Base-by-base conservation (phyloP, 2,329 filamentous ascomycete genomes). In the Cryphonectria naterciae region DNA sequence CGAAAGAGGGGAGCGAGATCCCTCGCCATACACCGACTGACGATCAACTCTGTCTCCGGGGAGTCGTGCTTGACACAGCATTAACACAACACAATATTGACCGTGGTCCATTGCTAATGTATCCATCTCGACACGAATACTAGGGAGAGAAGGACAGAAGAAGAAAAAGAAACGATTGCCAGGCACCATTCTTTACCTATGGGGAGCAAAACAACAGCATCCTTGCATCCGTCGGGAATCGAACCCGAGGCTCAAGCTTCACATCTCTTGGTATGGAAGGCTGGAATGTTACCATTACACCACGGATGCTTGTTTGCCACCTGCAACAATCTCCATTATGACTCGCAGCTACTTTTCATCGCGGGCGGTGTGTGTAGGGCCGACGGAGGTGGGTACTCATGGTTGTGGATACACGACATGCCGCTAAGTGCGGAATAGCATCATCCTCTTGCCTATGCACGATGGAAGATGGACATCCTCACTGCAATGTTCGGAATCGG, bases 211-310 rank as follows among this genome's bases (percentile, higher is more conserved):
- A 41, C 2, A 19, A 64, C 17, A 35, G 37, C 32, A 41, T 62
- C 32, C 37, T 60, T 68, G 67, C 58, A 68, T 58, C 46, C 41
- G 35, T 52, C 58, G 67, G 58, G 60, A 68, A 52, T 68, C 67
- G 67, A 68, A 68, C 60, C 41, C 67, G 58, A 52, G 67, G 61
- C 67, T 68, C 67, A 68, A 68, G 67, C 67, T 68, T 62, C 39
- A 46, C 52, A 65, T 65, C 37, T 49, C 28, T 6, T 39, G 19
- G 43, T 39, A 66, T 66, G 67, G 67, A 68, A 68, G 67, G 67
- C 67, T 68, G 61, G 67, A 68, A 68, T 68, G 67, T 64, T 68
- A 68, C 67, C 67, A 52, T 62, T 68, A 68, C 67, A 68, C 67
- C 61, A 68, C 67, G 32, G 46, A 58, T 68, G 67, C 67, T 32